Base-by-base conservation (phyloP, 345 rosid species). In the Stellera chamaejasme region DNA sequence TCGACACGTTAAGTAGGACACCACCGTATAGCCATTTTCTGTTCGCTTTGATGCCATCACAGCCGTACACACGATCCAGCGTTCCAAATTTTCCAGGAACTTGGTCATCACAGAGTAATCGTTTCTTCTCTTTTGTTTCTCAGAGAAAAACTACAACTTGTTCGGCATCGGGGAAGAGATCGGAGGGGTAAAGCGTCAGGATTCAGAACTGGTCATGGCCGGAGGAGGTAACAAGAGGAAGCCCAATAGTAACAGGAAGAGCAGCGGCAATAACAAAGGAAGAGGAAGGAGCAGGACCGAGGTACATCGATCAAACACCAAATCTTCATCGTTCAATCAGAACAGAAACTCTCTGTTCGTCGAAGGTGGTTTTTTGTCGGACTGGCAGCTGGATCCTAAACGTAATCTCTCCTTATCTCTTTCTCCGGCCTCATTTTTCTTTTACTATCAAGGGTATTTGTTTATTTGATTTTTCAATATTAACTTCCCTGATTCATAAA, bases 291-390 rank as follows among this genome's bases (percentile, higher is more conserved):
- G 55, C 56, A 65, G 67, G 9, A 71, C 60, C 23, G 68, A 68
- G 61, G 57, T 73, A 56, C 47, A 60, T 55, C 66, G 75, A 48
- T 8, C 57, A 1, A 58, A 64, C 13, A 12, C 64, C 14, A 47
- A 64, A 55, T 66, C 70, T 3, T 63, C 74, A 28, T 44, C 79
- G 13, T 32, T 32, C 39, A 65, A 6, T 62, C 76, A 76, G 50
- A 46, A 61, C 36, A 66, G 57, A 56, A 59, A 50, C 52, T 66
- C 82, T 58, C 72, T 79, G 54, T 90, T 90, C 48, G 85, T 84
- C 0, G 94, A 87, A 42, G 97, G 96, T 27, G 97, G 96, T 13
- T 52, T 71, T 50, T 70, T 90, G 63, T 75, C 85, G 1, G 94
- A 90, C 66, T 84, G 90, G 85, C 64, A 69, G 16, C 69, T 47